Percentiles rank a stretch among this genome's conserved stretches.
Evolutionary conservation across 2,329 filamentous ascomycete species (phyloP).

Genomic region (Phyllosticta paracitricarpa): DNA sequence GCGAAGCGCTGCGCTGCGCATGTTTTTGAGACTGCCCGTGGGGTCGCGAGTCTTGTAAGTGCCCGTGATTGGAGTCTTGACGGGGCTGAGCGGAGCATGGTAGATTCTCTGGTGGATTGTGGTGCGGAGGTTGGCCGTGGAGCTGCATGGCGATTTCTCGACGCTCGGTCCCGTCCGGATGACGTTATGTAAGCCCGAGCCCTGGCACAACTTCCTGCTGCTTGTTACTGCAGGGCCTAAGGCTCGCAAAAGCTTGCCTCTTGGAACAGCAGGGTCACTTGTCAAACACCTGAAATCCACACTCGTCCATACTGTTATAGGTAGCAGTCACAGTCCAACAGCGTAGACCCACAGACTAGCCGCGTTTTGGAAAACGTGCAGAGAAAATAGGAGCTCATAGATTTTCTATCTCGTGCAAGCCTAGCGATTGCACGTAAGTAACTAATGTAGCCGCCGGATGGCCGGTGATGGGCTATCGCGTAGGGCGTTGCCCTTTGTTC

Average conservation of each 20-base stretch:
- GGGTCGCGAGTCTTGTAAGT: not conserved
- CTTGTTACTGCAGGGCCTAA: not conserved
- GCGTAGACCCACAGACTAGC: not conserved
- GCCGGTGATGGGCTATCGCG: not conserved
- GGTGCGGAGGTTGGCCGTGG: not conserved
- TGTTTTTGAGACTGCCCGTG: not conserved
- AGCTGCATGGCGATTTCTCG: slow-evolving; percentile 7
- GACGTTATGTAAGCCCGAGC: slow-evolving; percentile 11
- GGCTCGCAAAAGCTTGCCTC: not conserved
- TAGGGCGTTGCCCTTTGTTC: not conserved
- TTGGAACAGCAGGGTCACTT: not conserved
- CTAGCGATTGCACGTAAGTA: not conserved
- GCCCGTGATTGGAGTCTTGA: slow-evolving; percentile 2
- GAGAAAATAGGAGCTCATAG: not conserved
- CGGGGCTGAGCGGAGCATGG: slow-evolving; percentile 5
- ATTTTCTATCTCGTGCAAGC: not conserved
- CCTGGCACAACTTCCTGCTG: not conserved
- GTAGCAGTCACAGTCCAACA: too few species aligned
- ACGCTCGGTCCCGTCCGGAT: slow-evolving; percentile 7
- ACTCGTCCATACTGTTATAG: too few species aligned
- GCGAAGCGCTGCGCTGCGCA: slow-evolving; percentile 18
- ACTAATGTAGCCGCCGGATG: not conserved
- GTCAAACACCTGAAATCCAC: too few species aligned
- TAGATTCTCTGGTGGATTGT: not conserved
- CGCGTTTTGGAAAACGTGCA: not conserved